Evolutionary conservation across 352 stramenopile species (phyloP).

Genomic region (Phytophthora fragariae): DNA sequence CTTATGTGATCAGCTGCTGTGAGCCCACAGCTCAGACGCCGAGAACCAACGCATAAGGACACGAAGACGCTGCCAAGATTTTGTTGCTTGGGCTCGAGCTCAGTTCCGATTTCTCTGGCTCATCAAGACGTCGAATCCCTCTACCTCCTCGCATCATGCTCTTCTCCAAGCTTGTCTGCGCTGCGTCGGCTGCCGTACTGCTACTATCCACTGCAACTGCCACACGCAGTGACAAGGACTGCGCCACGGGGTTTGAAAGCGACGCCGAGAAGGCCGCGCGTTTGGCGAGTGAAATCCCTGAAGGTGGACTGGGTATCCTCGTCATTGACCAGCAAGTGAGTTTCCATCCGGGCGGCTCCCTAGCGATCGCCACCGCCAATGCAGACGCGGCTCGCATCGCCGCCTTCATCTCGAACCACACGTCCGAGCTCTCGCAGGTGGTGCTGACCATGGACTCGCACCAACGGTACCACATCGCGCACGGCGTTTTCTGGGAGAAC

Average conservation of each 20-base stretch:
- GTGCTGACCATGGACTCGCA: constrained; percentile 96
- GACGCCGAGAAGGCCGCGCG: constrained; percentile 38
- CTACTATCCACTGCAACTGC: constrained; percentile 5
- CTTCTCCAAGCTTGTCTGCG: constrained; percentile 13
- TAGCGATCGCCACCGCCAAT: constrained; percentile 91
- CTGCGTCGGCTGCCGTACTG: constrained; percentile 15
- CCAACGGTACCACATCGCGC: constrained; percentile 94
- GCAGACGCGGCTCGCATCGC: constrained; percentile 90
- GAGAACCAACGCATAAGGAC: neutral
- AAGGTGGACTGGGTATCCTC: constrained; percentile 72
- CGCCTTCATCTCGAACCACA: constrained; percentile 79
- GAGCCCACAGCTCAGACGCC: neutral
- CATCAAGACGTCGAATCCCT: neutral
- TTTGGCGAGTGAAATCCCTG: constrained; percentile 35
- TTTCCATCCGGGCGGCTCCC: constrained; percentile 93
- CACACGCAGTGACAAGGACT: constrained; percentile 11
- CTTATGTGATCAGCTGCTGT: constrained; percentile 1
- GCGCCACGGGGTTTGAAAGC: constrained; percentile 11
- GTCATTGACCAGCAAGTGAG: constrained; percentile 95
- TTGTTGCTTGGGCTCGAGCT: neutral
- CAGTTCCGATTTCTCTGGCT: constrained; percentile 17
- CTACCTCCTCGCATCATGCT: constrained; percentile 14
- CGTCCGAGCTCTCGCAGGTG: constrained; percentile 70
- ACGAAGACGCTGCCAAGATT: neutral
- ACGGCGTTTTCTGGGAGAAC: constrained; percentile 93